Evolutionary conservation across 106 monocot species (phyloP).

Genomic region (Apostasia ramifera): DNA sequence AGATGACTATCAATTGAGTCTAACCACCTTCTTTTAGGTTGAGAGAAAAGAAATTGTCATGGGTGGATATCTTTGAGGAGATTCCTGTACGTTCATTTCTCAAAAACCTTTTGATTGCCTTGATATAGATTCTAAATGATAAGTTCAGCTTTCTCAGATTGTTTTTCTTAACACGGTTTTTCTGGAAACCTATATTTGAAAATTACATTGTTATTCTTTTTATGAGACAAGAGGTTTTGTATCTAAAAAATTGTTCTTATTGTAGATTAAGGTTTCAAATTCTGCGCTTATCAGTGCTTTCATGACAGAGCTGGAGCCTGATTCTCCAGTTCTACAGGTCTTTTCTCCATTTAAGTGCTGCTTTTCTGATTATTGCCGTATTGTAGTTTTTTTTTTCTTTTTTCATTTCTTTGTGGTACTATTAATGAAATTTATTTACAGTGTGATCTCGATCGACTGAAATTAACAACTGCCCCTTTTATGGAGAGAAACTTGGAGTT

Average conservation of each 20-base stretch:
- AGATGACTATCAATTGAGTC: background rate
- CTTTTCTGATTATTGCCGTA: background rate
- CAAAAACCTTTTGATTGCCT: background rate
- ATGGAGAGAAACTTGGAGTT: conserved; percentile 98
- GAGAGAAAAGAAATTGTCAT: conserved; percentile 86
- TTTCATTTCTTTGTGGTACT: background rate
- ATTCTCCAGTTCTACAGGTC: conserved; percentile 87
- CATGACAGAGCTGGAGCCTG: conserved; percentile 87
- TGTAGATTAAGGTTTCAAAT: conserved; percentile 89
- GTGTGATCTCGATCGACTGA: conserved; percentile 92
- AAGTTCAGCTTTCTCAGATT: background rate
- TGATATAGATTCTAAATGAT: background rate
- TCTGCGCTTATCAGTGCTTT: conserved; percentile 96
- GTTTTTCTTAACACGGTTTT: background rate
- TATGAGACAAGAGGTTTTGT: background rate
- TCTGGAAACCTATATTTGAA: background rate
- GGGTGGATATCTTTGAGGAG: conserved; percentile 99
- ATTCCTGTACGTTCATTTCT: conserved; percentile 53
- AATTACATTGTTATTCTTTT: background rate
- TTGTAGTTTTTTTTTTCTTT: background rate
- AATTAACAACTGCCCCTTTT: conserved; percentile 77
- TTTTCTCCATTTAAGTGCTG: background rate
- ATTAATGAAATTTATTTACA: conserved; percentile 16
- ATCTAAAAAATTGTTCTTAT: background rate
- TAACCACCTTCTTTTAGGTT: conserved; percentile 33